Evolutionary conservation across 2,329 filamentous ascomycete species (phyloP).

Genomic region (Rutstroemia sp.): DNA sequence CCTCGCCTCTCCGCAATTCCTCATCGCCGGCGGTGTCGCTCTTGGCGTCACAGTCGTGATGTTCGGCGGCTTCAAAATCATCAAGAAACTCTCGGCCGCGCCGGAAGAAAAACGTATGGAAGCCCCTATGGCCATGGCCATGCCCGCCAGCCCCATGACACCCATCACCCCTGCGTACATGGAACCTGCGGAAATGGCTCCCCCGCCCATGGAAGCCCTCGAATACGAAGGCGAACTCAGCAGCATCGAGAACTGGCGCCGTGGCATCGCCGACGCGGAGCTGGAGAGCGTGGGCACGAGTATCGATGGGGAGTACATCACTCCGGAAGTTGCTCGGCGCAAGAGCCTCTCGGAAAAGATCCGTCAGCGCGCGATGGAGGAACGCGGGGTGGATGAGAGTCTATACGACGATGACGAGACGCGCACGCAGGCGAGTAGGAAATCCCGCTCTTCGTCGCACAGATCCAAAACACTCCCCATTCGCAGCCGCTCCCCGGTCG

Average conservation of each 20-base stretch:
- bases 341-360: constrained; percentile 18
- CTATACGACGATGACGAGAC: background rate
- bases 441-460: background rate
- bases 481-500: background rate
- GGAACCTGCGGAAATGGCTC: constrained; percentile 10
- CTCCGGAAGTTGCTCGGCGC: constrained; percentile 25
- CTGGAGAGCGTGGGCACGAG: constrained; percentile 25
- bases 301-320: constrained; percentile 30
- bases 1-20: constrained; percentile 83
- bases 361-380: constrained; percentile 18
- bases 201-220: constrained; percentile 22
- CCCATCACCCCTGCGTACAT: background rate
- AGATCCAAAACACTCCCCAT: background rate
- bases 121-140: constrained; percentile 8
- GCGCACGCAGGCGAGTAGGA: background rate
- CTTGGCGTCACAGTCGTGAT: constrained; percentile 93
- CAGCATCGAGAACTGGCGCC: constrained; percentile 29
- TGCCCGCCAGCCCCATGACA: background rate
- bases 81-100: constrained; percentile 67
- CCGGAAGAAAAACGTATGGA: constrained; percentile 15
- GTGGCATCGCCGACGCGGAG: constrained; percentile 28
- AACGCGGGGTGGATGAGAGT: background rate
- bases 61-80: constrained; percentile 94
- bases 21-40: constrained; percentile 83
- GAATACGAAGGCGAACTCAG: constrained; percentile 27